Percentiles rank a stretch among this genome's conserved stretches.
Conservation (phyloP, 768 basidiomycete genomes). For the Lactarius quietus region DNA sequence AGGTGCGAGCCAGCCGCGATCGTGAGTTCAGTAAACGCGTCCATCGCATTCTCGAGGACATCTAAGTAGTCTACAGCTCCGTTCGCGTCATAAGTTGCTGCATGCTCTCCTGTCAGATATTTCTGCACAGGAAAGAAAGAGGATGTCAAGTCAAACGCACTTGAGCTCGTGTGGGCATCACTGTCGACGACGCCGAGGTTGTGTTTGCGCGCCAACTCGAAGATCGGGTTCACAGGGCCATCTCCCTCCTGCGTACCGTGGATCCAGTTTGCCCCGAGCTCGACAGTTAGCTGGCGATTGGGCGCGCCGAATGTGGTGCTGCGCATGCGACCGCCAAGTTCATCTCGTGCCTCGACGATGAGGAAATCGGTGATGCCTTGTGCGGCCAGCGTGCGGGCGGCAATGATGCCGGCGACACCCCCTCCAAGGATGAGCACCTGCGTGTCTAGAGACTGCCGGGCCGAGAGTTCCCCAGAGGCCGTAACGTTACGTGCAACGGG, state of each 20-base stretch:
- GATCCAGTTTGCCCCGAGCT: slow-evolving; percentile 40
- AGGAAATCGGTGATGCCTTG: slow-evolving; percentile 53
- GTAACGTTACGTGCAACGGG: neutral
- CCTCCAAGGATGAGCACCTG: slow-evolving; percentile 59
- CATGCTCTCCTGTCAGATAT: neutral
- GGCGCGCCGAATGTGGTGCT: slow-evolving; percentile 39
- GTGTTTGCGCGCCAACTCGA: slow-evolving; percentile 49
- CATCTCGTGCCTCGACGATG: slow-evolving; percentile 50
- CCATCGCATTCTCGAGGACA: slow-evolving; percentile 38
- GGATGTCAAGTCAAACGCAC: slow-evolving; percentile 36
- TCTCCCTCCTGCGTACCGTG: slow-evolving; percentile 42
- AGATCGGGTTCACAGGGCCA: slow-evolving; percentile 54
- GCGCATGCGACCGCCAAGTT: slow-evolving; percentile 56
- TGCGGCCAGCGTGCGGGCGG: slow-evolving; percentile 53
- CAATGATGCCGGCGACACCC: slow-evolving; percentile 59
- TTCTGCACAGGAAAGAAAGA: neutral
- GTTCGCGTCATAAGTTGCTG: slow-evolving; percentile 50
- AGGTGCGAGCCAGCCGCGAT: slow-evolving; percentile 44
- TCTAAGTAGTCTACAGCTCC: slow-evolving; percentile 47
- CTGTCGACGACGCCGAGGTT: slow-evolving; percentile 42
- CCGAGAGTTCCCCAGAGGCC: neutral
- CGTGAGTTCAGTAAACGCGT: slow-evolving; percentile 40
- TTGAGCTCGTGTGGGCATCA: slow-evolving; percentile 30
- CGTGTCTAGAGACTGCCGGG: slow-evolving; percentile 10
- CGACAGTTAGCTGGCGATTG: slow-evolving; percentile 40